Conservation (phyloP, 768 basidiomycete genomes). For the Postia placenta region DNA sequence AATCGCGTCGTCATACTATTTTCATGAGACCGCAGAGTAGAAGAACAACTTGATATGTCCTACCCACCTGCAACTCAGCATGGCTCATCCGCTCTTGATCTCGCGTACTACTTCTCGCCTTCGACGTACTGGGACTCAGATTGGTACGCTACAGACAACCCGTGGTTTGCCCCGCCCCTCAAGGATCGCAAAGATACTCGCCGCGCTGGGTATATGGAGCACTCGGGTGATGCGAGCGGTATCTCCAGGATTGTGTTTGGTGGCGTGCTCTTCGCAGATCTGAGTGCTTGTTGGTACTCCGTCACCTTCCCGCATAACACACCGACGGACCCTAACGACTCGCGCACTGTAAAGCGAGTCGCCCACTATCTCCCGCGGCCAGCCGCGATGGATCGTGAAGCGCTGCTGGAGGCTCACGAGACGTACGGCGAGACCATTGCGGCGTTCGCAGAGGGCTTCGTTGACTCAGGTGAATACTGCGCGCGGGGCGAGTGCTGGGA, state of each 20-base stretch:
- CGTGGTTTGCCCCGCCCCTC: slow-evolving; percentile 24
- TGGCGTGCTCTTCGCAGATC: slow-evolving; percentile 41
- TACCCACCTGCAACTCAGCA: slow-evolving; percentile 28
- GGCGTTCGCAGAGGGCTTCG: slow-evolving; percentile 40
- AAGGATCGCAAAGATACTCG: not conserved
- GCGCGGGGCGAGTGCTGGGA: slow-evolving; percentile 58
- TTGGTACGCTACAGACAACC: slow-evolving; percentile 29
- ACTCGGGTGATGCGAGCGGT: slow-evolving; percentile 14
- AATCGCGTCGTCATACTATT: not conserved
- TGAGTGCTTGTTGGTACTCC: slow-evolving; percentile 43
- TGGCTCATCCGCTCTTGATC: slow-evolving; percentile 35
- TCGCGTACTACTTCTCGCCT: slow-evolving; percentile 40
- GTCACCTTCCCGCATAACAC: slow-evolving; percentile 30
- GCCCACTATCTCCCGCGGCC: slow-evolving; percentile 37
- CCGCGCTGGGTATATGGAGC: not conserved
- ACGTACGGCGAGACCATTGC: slow-evolving; percentile 45
- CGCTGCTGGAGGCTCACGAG: slow-evolving; percentile 37
- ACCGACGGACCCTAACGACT: slow-evolving; percentile 26
- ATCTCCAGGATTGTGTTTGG: slow-evolving; percentile 14
- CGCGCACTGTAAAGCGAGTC: slow-evolving; percentile 25
- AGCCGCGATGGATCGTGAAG: slow-evolving; percentile 24
- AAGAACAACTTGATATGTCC: slow-evolving; percentile 16
- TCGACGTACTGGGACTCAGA: slow-evolving; percentile 33
- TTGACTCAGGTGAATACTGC: slow-evolving; percentile 35
- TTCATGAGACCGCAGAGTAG: not conserved